Evolutionary conservation across 768 basidiomycete species (phyloP).

Genomic region (Rhodotorula babjevae): DNA sequence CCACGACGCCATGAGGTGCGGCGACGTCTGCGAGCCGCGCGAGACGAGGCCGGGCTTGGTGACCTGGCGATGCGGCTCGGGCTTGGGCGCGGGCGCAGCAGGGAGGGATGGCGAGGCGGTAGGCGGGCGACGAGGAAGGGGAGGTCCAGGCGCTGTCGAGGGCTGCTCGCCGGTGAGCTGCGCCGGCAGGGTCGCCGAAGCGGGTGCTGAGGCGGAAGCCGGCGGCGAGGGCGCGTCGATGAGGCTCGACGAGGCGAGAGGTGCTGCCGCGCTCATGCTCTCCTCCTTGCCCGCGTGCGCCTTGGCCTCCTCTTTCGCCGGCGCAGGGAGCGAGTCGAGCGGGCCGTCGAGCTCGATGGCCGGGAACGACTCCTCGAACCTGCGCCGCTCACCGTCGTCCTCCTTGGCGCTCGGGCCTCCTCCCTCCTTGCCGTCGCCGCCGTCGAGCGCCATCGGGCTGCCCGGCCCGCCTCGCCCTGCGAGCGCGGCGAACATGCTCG

Average conservation of each 20-base stretch:
- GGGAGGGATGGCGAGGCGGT: not conserved
- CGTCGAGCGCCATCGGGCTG: not conserved
- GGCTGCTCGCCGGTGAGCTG: constrained; percentile 31
- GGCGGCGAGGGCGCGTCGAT: not conserved
- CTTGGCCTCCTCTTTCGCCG: not conserved
- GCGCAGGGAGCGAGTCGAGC: not conserved
- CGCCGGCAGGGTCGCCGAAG: not conserved
- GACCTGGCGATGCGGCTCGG: not conserved
- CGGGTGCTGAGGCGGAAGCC: not conserved
- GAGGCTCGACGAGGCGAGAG: not conserved
- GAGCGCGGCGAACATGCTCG: constrained; percentile 30
- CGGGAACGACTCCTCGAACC: constrained; percentile 25
- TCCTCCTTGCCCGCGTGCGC: not conserved
- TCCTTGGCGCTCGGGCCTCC: not conserved
- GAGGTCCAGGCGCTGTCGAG: constrained; percentile 9
- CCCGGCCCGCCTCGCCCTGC: not conserved
- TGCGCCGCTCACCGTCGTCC: constrained; percentile 11
- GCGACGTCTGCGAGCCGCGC: constrained; percentile 40
- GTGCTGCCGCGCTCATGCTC: not conserved
- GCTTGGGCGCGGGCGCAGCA: not conserved
- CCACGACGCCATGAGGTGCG: constrained; percentile 38
- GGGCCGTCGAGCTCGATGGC: not conserved
- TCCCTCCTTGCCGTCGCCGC: not conserved
- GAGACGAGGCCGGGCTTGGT: constrained; percentile 35
- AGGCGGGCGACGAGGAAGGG: constrained; percentile 34